A percentile compares a stretch with the other conserved stretches of the same genome.
Evolutionary conservation across 1,139 yeast genomes (phyloP).

Genomic region (Kurtzmaniella quercitrusa): DNA sequence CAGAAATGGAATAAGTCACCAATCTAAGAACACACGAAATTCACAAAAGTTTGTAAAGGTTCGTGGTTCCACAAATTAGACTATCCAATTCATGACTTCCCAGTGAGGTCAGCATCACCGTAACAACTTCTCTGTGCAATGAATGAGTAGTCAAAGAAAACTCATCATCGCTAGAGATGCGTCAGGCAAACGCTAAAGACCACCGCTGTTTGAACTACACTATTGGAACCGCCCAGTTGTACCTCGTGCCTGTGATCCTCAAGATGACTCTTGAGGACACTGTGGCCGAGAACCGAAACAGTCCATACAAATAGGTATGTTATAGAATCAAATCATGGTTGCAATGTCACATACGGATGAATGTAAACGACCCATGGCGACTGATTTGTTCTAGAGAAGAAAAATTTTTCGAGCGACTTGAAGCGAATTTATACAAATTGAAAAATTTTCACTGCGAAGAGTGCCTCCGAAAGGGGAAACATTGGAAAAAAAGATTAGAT

Average conservation of each 20-base stretch:
- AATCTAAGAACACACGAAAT: no score
- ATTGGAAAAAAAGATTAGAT: background rate
- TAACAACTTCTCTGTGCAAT: no score
- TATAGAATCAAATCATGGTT: slow-evolving; percentile 9
- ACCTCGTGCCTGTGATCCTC: slow-evolving; percentile 4
- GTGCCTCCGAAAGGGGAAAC: slow-evolving; percentile 2
- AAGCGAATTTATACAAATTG: slow-evolving; percentile 4
- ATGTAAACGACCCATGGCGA: slow-evolving; percentile 80
- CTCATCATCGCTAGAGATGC: background rate
- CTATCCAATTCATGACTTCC: no score
- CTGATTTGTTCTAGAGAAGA: slow-evolving; percentile 27
- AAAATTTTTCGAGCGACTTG: slow-evolving; percentile 6
- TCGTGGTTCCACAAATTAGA: no score
- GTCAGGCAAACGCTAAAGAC: background rate
- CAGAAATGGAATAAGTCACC: no score
- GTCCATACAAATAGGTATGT: slow-evolving; percentile 22
- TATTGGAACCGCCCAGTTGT: slow-evolving; percentile 3
- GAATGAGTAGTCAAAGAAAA: no score
- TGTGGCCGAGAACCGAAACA: slow-evolving; percentile 19
- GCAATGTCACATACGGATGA: slow-evolving; percentile 58
- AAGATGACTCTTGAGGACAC: slow-evolving; percentile 30
- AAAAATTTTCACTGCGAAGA: slow-evolving; percentile 16
- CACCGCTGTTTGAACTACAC: slow-evolving; percentile 1
- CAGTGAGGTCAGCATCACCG: no score
- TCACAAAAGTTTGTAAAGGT: no score